These are phyloP conservation scores for Acer campestre DNA, from an alignment of 345 rosid species.

Conservation along the genomic window DNA sequence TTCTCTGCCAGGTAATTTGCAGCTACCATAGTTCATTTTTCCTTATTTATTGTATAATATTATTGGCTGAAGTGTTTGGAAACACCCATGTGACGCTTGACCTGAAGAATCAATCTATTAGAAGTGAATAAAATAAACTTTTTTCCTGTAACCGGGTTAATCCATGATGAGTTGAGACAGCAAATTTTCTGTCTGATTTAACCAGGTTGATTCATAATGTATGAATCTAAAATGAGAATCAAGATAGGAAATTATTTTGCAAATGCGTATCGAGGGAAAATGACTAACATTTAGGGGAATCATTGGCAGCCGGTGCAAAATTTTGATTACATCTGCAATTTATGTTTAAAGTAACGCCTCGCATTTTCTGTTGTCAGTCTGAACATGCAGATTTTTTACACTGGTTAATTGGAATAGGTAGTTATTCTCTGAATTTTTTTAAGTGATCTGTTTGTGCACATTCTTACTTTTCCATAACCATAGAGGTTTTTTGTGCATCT, in stretches of 20 bases:
- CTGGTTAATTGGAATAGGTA: neutral
- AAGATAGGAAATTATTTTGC: neutral
- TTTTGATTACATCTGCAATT: neutral
- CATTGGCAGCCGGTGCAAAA: too few relatives aligned
- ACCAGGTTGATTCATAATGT: neutral
- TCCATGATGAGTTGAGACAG: neutral
- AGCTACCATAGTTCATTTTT: neutral
- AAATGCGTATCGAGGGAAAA: neutral
- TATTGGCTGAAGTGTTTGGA: neutral
- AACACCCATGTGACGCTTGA: neutral
- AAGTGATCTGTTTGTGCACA: neutral
- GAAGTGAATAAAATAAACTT: neutral
- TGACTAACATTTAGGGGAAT: neutral
- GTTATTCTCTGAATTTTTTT: neutral
- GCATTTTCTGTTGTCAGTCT: neutral
- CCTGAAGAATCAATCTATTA: neutral
- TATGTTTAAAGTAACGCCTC: neutral
- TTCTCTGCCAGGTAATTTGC: constrained; percentile 66
- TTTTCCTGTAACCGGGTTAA: neutral
- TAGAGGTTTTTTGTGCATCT: neutral
- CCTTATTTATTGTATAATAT: neutral
- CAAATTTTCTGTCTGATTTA: neutral
- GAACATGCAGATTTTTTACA: neutral
- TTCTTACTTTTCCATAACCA: neutral
- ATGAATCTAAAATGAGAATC: neutral